Evolutionary conservation across 1,139 yeast genomes (phyloP).

Genomic region (Yamadazyma diospyri): DNA sequence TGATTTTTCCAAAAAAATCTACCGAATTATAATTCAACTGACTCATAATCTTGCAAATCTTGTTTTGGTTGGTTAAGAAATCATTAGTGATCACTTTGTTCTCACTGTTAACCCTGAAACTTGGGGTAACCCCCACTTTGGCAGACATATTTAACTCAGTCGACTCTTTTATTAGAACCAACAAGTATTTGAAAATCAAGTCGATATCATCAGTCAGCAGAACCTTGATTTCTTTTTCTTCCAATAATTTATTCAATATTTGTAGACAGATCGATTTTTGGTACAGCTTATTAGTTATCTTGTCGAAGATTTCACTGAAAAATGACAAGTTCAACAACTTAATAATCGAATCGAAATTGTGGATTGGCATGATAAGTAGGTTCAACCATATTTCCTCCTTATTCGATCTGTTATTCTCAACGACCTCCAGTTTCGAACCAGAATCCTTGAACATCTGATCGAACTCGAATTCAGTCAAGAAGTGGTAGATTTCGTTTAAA

Average conservation of each 20-base stretch:
- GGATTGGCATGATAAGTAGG: constrained; percentile 57
- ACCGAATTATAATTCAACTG: constrained; percentile 41
- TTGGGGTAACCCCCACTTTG: constrained; percentile 34
- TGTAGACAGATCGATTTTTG: constrained; percentile 41
- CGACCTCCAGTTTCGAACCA: constrained; percentile 10
- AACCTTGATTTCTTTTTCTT: constrained; percentile 15
- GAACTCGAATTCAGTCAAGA: constrained; percentile 45
- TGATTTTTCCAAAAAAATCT: constrained; percentile 50
- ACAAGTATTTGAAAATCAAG: constrained; percentile 40
- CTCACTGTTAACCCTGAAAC: constrained; percentile 23
- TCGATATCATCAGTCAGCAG: constrained; percentile 37
- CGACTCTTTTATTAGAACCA: constrained; percentile 34
- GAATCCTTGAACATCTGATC: constrained; percentile 1
- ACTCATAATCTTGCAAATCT: constrained; percentile 68
- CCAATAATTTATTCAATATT: constrained; percentile 38
- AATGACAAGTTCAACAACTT: constrained; percentile 30
- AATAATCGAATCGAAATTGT: constrained; percentile 31
- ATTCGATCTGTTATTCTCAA: constrained; percentile 11
- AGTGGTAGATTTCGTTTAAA: constrained; percentile 58
- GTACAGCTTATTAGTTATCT: constrained; percentile 27
- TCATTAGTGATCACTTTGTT: constrained; percentile 31
- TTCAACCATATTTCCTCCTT: constrained; percentile 46
- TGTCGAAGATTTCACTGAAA: constrained; percentile 40
- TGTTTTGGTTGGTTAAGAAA: constrained; percentile 57
- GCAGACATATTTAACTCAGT: constrained; percentile 30